Base-by-base conservation (phyloP, 164 flowering plant species). In the Warburgia ugandensis region DNA sequence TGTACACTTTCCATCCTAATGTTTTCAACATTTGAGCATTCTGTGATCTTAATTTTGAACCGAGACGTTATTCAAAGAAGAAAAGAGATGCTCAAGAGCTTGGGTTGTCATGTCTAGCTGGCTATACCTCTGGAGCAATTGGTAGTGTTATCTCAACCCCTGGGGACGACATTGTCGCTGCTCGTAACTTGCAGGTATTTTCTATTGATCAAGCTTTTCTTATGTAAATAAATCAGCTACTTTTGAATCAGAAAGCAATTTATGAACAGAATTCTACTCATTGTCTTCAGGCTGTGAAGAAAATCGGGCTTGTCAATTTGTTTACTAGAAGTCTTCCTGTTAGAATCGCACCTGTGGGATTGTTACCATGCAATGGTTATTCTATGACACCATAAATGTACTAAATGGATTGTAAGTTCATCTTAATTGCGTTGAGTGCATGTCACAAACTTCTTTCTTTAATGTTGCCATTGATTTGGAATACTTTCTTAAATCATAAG, bases 1-100 rank as follows among this genome's bases (percentile, higher is more conserved):
- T n/a, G 22, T 31, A 21, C 94, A 84, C 94, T 87, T 59, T 78
- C 87, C 4, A 77, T 84, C 68, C 60, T 80, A 10, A 91, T 91
- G 96, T 86, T 90, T 63, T 75, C 92, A 25, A 86, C 96, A 14
- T 86, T 91, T 64, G 95, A 91, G 82, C 92, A 91, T 62, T 77
- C 98, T 2, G 98, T 84, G 65, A 75, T 79, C 41, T 45, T 76
- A 11, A 27, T 81, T 4, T n/a, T n/a, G n/a, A 81, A 87, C 56
- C 58, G 48, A 4, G 61, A 74, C 16, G 28, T 83, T 13, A 54
- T 87, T 45, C 75, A 69, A 58, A 73, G 66, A 59, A 76, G 72
- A 61, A 86, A 77, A 68, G 86, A 81, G 52, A 86, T 85, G 98
- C 69, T 79, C 88, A 23, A 79, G 54, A 87, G 67, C 88, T 91